Conservation (phyloP, 352 stramenopile species). For the Globisporangium solare region DNA sequence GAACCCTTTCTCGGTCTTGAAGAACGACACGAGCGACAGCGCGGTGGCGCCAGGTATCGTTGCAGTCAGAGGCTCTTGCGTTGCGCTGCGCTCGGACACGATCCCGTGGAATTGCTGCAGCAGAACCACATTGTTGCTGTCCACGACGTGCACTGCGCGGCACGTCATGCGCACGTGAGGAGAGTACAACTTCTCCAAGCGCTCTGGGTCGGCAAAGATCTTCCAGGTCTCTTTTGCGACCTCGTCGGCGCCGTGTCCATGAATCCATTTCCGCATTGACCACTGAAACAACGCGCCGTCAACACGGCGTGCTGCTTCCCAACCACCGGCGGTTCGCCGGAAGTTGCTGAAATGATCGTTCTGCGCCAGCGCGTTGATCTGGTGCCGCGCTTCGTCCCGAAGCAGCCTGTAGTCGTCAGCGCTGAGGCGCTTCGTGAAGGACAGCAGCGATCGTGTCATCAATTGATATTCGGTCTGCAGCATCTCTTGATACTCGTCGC, state of each 20-base stretch:
- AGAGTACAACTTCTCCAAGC: neutral
- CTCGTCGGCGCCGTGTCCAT: neutral
- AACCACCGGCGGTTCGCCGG: neutral
- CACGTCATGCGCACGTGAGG: neutral
- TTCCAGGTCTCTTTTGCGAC: neutral
- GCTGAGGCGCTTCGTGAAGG: too few relatives aligned
- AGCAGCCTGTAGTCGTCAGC: too few relatives aligned
- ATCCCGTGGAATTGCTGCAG: neutral
- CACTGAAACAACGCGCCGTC: slow-evolving; percentile 4
- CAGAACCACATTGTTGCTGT: neutral
- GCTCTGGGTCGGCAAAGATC: slow-evolving; percentile 6
- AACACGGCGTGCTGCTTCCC: neutral
- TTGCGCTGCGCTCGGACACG: neutral
- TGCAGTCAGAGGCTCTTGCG: too few relatives aligned
- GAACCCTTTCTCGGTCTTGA: neutral
- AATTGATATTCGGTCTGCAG: too few relatives aligned
- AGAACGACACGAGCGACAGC: slow-evolving; percentile 5
- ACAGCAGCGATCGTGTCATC: too few relatives aligned
- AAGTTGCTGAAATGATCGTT: neutral
- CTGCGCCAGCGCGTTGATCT: neutral
- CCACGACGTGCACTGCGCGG: neutral
- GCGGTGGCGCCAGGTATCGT: too few relatives aligned
- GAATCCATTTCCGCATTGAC: slow-evolving; percentile 6
- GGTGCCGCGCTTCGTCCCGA: neutral
- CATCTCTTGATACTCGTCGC: too few relatives aligned